A percentile compares a stretch with the other conserved stretches of the same genome.
phyloP scores from a whole-genome alignment of 352 stramenopile species.

The Globisporangium yorkense region DNA sequence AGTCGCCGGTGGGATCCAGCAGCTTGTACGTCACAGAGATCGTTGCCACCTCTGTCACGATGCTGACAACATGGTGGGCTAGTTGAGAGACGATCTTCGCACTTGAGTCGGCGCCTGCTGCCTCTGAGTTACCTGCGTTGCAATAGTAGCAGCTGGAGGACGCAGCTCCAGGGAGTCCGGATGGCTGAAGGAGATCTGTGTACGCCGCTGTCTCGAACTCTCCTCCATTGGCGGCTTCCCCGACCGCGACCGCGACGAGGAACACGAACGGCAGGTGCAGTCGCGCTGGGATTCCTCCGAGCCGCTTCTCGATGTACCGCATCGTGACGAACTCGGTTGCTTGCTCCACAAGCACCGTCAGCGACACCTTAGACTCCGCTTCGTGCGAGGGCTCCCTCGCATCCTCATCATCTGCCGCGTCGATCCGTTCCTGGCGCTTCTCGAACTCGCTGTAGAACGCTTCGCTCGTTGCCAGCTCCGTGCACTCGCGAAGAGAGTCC shows the following conservation, averaged over 20 bases:
- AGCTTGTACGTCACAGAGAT: neutral
- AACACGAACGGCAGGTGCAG: constrained; percentile 26
- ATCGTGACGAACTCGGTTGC: constrained; percentile 9
- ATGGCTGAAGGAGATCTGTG: constrained; percentile 1
- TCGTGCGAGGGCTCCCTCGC: neutral
- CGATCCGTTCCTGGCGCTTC: neutral
- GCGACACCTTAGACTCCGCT: neutral
- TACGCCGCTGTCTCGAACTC: neutral
- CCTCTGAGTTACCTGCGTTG: no score
- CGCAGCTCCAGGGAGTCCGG: no score
- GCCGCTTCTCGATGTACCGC: constrained; percentile 19
- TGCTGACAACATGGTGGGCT: neutral
- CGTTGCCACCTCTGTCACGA: neutral
- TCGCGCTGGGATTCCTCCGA: constrained; percentile 20
- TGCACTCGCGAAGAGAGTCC: constrained; percentile 5
- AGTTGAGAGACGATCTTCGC: constrained; percentile 1
- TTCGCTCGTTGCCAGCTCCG: neutral
- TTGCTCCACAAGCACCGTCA: neutral
- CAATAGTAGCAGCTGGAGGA: neutral
- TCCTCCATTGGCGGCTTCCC: neutral
- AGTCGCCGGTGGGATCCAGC: no score
- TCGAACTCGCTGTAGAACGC: constrained; percentile 1
- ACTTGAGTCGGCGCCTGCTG: neutral
- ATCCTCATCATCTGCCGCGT: neutral
- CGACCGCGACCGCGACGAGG: constrained; percentile 10